phyloP scores from a whole-genome alignment of 345 rosid species.

The Brassica cretica region DNA sequence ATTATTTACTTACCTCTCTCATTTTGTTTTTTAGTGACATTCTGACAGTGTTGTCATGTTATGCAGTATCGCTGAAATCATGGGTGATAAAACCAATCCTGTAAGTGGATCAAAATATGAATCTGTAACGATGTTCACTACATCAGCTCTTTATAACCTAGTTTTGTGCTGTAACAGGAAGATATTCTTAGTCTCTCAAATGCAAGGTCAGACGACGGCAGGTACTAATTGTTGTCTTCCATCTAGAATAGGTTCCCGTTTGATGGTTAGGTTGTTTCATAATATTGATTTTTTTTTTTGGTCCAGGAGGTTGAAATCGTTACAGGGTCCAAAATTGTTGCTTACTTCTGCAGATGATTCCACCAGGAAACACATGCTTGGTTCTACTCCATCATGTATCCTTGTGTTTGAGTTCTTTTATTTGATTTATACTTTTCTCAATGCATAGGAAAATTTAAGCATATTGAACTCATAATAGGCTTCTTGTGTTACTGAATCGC shows the following conservation, averaged over 20 bases:
- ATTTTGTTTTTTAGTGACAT: conserved; percentile 17
- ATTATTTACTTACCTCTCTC: conserved; percentile 15
- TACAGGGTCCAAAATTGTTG: conserved; percentile 70
- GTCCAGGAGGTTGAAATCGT: conserved; percentile 65
- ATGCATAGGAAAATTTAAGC: neutral
- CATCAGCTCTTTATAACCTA: conserved; percentile 20
- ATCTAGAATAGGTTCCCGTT: conserved; percentile 12
- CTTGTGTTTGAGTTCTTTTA: conserved; percentile 40
- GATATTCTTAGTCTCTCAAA: conserved; percentile 50
- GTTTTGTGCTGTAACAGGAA: conserved; percentile 53
- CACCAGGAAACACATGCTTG: conserved; percentile 65
- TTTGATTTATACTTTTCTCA: conserved; percentile 9
- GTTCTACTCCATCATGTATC: conserved; percentile 79
- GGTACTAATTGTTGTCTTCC: conserved; percentile 43
- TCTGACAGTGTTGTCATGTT: conserved; percentile 34
- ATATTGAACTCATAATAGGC: conserved; percentile 6
- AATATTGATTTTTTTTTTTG: conserved; percentile 26
- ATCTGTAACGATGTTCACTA: conserved; percentile 9
- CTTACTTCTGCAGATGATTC: conserved; percentile 75
- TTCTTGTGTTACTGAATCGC: conserved; percentile 3
- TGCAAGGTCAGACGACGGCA: conserved; percentile 55
- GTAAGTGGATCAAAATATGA: conserved; percentile 51
- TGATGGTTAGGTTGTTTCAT: conserved; percentile 16
- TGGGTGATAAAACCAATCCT: conserved; percentile 59
- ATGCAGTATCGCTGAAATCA: conserved; percentile 80